Percentiles rank a stretch among this genome's conserved stretches.
Evolutionary conservation across 306 rosid species (phyloP).

Genomic region (Betula pendula): DNA sequence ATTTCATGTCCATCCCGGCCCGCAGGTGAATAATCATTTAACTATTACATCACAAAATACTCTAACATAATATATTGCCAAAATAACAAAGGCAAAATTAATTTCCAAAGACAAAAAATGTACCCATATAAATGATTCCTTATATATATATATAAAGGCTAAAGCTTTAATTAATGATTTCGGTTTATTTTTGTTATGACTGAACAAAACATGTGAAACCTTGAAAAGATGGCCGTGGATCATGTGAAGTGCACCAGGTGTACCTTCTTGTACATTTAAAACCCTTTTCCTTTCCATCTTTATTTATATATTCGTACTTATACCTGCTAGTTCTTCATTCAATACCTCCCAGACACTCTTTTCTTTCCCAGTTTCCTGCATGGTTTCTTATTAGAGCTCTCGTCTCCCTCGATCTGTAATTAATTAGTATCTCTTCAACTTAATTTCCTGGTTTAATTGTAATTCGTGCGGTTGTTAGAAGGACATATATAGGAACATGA

Average conservation of each 20-base stretch:
- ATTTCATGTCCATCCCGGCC: too few species aligned
- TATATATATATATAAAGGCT: conserved; percentile 4
- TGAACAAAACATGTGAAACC: conserved; percentile 60
- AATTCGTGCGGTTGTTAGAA: too few species aligned
- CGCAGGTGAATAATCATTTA: too few species aligned
- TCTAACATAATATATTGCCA: too few species aligned
- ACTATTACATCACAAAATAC: too few species aligned
- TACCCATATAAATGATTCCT: background rate
- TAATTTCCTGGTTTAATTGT: too few species aligned
- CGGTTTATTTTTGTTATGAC: conserved; percentile 27
- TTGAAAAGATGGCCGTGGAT: conserved; percentile 62
- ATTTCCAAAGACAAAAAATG: too few species aligned
- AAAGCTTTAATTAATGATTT: conserved; percentile 25
- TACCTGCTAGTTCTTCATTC: too few species aligned
- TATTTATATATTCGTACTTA: too few species aligned
- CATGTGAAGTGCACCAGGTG: conserved; percentile 74
- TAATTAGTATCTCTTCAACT: too few species aligned
- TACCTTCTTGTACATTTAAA: conserved; percentile 60
- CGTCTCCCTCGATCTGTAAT: too few species aligned
- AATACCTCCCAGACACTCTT: conserved; percentile 22
- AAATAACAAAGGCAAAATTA: too few species aligned
- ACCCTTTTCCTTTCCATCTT: conserved; percentile 17
- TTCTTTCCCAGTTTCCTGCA: conserved; percentile 8
- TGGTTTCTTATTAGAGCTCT: background rate
- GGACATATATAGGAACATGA: conserved; percentile 56